phyloP scores from a whole-genome alignment of 768 basidiomycete genomes.

The Hemileccinum impolitum region DNA sequence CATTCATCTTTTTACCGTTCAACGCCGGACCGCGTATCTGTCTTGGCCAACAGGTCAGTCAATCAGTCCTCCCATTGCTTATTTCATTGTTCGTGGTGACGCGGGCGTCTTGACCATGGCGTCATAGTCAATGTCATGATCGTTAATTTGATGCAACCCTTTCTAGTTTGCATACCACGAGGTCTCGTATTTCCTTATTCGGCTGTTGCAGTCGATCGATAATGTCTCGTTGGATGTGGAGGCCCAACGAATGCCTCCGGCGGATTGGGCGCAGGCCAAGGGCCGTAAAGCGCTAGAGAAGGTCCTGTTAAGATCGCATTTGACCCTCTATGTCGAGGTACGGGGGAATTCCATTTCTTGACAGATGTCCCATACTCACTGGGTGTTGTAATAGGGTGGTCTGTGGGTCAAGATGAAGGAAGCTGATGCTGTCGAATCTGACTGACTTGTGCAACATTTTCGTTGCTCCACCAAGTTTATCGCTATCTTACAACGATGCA shows the following conservation, averaged over 20 bases:
- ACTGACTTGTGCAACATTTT: too few relatives aligned
- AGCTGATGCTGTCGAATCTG: neutral
- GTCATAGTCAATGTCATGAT: too few relatives aligned
- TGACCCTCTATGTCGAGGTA: constrained; percentile 44
- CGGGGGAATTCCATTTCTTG: too few relatives aligned
- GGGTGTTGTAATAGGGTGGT: constrained; percentile 18
- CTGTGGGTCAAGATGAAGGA: constrained; percentile 28
- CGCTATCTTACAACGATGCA: too few relatives aligned
- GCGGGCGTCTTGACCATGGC: too few relatives aligned
- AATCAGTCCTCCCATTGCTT: too few relatives aligned
- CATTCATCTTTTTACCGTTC: constrained; percentile 69
- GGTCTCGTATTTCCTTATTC: constrained; percentile 51
- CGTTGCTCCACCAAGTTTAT: too few relatives aligned
- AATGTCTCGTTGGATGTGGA: constrained; percentile 37
- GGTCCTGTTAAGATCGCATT: constrained; percentile 35
- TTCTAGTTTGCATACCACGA: constrained; percentile 54
- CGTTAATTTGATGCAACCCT: too few relatives aligned
- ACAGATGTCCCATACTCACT: neutral
- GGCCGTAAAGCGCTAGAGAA: constrained; percentile 41
- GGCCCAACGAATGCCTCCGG: constrained; percentile 33
- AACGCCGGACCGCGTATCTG: constrained; percentile 68
- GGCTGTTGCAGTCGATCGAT: constrained; percentile 49
- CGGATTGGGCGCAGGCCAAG: constrained; percentile 31
- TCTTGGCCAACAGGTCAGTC: constrained; percentile 44
- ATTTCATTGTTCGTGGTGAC: too few relatives aligned